Conservation (phyloP, 148 eudicot genomes). For the Mesembryanthemum crystallinum region DNA sequence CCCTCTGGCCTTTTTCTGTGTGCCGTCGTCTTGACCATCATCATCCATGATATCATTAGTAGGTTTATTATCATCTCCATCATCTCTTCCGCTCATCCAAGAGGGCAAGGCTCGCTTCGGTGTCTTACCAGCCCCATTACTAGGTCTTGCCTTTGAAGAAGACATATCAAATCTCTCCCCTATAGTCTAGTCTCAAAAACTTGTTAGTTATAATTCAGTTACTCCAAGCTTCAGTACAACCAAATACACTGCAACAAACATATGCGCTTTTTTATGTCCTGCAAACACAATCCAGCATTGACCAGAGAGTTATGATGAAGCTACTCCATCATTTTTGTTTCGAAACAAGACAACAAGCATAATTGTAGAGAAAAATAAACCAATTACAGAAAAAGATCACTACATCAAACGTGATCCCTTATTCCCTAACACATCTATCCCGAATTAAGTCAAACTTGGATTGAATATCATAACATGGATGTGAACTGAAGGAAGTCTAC, state of each 20-base stretch:
- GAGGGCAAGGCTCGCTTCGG: constrained; percentile 70
- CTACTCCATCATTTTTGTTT: not conserved
- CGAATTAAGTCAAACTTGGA: too few species aligned
- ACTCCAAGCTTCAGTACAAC: constrained; percentile 1
- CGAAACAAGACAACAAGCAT: too few species aligned
- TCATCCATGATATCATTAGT: constrained; percentile 25
- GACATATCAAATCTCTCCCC: constrained; percentile 34
- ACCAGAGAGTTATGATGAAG: not conserved
- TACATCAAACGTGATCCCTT: too few species aligned
- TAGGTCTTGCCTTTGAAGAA: constrained; percentile 34
- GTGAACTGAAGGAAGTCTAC: too few species aligned
- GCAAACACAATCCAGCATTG: not conserved
- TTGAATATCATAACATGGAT: too few species aligned
- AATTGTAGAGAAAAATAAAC: not conserved
- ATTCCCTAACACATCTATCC: too few species aligned
- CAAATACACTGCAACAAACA: not conserved
- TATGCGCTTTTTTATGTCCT: not conserved
- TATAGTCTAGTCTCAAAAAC: not conserved
- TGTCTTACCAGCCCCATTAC: constrained; percentile 27
- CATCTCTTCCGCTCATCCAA: constrained; percentile 81
- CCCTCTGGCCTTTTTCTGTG: constrained; percentile 32
- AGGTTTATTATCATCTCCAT: constrained; percentile 33
- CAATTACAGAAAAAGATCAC: too few species aligned
- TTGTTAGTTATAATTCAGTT: not conserved
- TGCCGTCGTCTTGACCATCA: constrained; percentile 22